Conservation (phyloP, 768 basidiomycete species). For the Tricholoma furcatifolium region DNA sequence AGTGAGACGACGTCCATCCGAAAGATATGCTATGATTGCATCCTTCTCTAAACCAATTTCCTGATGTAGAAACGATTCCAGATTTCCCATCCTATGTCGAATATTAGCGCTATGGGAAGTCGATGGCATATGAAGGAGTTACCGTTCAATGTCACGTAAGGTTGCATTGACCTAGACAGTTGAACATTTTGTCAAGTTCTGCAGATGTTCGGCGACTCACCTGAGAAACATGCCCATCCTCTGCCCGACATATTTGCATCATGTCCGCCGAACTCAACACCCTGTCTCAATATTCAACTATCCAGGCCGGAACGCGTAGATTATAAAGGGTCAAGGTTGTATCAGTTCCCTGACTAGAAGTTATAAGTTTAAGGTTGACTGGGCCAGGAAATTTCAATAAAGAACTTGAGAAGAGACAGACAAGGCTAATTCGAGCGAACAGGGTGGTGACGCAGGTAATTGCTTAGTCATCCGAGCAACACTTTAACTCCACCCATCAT, state of each 20-base stretch:
- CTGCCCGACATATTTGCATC: slow-evolving; percentile 66
- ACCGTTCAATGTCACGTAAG: slow-evolving; percentile 79
- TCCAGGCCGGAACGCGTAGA: too few relatives aligned
- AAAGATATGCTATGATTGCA: slow-evolving; percentile 71
- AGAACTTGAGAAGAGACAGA: neutral
- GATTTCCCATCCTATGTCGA: slow-evolving; percentile 50
- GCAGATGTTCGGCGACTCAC: slow-evolving; percentile 27
- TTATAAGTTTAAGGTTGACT: neutral
- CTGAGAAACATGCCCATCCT: slow-evolving; percentile 62
- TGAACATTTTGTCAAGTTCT: neutral
- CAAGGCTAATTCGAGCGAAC: neutral
- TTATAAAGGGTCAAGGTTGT: neutral
- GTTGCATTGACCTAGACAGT: slow-evolving; percentile 55
- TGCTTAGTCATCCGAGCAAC: slow-evolving; percentile 1
- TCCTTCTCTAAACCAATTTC: slow-evolving; percentile 72
- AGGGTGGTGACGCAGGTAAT: neutral
- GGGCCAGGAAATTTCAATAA: neutral
- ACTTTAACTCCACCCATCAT: too few relatives aligned
- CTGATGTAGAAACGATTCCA: slow-evolving; percentile 72
- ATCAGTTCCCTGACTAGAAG: neutral
- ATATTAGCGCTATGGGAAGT: slow-evolving; percentile 7
- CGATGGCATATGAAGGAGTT: slow-evolving; percentile 14
- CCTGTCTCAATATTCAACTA: neutral
- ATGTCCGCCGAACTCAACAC: slow-evolving; percentile 29
- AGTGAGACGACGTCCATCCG: slow-evolving; percentile 74